phyloP scores from a whole-genome alignment of 2,329 filamentous ascomycete genomes.

The Diaporthe citrichinensis region DNA sequence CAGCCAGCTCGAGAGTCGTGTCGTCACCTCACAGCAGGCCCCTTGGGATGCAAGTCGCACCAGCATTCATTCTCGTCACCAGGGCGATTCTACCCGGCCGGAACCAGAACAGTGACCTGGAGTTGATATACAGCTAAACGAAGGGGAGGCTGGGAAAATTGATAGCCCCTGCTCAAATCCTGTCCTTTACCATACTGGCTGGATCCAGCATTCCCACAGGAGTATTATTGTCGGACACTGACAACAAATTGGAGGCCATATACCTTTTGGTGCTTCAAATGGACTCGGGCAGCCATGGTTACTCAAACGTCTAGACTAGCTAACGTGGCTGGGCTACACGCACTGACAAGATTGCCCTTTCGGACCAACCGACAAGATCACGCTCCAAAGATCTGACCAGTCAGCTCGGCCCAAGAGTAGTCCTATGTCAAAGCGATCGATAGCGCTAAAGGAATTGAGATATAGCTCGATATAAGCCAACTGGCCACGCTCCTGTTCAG shows the following conservation, averaged over 20 bases:
- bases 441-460: not conserved
- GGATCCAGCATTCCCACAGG: not conserved
- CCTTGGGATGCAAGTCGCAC: not conserved
- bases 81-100: not conserved
- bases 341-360: not conserved
- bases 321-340: not conserved
- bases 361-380: not conserved
- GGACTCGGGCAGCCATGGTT: not conserved
- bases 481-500: not conserved
- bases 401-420: constrained; percentile 4
- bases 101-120: not conserved
- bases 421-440: constrained; percentile 13
- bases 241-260: not conserved
- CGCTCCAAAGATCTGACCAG: not conserved
- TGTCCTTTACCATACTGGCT: not conserved
- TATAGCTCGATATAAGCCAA: constrained; percentile 15
- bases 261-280: not conserved
- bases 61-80: not conserved
- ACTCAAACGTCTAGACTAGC: not conserved
- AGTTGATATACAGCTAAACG: not conserved
- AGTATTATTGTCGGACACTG: not conserved
- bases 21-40: not conserved
- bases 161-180: not conserved
- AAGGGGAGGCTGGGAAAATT: not conserved
- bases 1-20: not conserved